Evolutionary conservation across 805 yeast species (phyloP).

Genomic region (Wickerhamiella parazyma): DNA sequence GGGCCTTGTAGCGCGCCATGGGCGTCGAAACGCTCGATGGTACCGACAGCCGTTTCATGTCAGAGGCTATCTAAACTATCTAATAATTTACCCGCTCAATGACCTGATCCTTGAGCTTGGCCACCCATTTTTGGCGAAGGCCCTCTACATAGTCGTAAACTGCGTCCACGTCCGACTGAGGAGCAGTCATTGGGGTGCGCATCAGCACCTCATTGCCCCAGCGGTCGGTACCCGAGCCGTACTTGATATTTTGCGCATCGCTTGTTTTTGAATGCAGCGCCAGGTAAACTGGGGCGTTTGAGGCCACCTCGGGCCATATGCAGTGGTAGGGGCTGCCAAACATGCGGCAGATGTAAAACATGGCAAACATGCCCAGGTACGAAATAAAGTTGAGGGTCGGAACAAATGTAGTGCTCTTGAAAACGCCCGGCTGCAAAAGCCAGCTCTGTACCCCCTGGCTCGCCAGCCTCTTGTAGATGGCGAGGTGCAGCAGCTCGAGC

Average conservation of each 20-base stretch:
- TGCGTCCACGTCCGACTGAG: conserved; percentile 43
- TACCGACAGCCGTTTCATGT: neutral
- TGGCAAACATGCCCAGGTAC: conserved; percentile 68
- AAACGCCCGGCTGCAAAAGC: conserved; percentile 87
- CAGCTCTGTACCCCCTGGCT: conserved; percentile 51
- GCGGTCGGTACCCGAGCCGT: conserved; percentile 59
- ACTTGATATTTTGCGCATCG: conserved; percentile 38
- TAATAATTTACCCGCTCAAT: conserved; percentile 28
- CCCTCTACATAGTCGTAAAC: conserved; percentile 50
- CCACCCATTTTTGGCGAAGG: conserved; percentile 58
- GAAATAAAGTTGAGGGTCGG: conserved; percentile 65
- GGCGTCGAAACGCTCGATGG: conserved; percentile 20
- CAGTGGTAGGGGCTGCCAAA: conserved; percentile 83
- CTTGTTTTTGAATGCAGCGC: conserved; percentile 38
- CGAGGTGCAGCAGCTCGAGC: conserved; percentile 70
- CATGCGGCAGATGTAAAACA: conserved; percentile 72
- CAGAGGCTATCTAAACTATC: neutral
- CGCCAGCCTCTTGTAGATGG: conserved; percentile 42
- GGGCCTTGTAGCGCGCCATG: conserved; percentile 36
- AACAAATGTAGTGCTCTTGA: conserved; percentile 68
- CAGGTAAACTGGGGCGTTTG: conserved; percentile 70
- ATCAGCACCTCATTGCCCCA: conserved; percentile 54
- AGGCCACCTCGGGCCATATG: conserved; percentile 77
- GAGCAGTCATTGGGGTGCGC: conserved; percentile 22
- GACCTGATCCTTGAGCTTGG: conserved; percentile 59